A percentile compares a stretch with the other conserved stretches of the same genome.
Evolutionary conservation across 2,329 filamentous ascomycete species (phyloP).

Genomic region (Gyromitra esculenta): DNA sequence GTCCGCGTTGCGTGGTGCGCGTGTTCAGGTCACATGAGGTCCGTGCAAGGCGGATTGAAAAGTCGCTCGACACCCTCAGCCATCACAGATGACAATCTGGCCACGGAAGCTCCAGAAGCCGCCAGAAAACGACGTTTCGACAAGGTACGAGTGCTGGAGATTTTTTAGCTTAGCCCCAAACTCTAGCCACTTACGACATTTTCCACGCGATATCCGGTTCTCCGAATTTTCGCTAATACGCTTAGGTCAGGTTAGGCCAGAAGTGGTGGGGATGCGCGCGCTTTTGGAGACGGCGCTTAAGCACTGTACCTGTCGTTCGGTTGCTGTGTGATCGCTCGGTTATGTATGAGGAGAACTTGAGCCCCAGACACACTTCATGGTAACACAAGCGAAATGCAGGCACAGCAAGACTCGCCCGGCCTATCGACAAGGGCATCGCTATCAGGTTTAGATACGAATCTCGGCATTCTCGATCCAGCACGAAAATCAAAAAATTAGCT

Average conservation of each 20-base stretch:
- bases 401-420: slow-evolving; percentile 44
- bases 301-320: slow-evolving; percentile 26
- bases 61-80: neutral
- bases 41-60: slow-evolving; percentile 29
- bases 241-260: slow-evolving; percentile 10
- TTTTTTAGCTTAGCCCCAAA: slow-evolving; percentile 24
- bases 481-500: neutral
- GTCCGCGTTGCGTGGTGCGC: slow-evolving; percentile 10
- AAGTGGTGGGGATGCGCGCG: slow-evolving; percentile 37
- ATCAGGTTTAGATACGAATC: slow-evolving; percentile 27
- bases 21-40: slow-evolving; percentile 6
- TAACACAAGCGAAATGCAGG: slow-evolving; percentile 46
- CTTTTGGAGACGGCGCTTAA: slow-evolving; percentile 44
- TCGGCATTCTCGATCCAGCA: slow-evolving; percentile 15
- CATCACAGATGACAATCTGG: slow-evolving; percentile 31
- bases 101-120: slow-evolving; percentile 25
- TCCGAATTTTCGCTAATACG: slow-evolving; percentile 30
- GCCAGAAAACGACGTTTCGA: slow-evolving; percentile 35
- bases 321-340: slow-evolving; percentile 43
- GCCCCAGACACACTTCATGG: slow-evolving; percentile 3
- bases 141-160: slow-evolving; percentile 7
- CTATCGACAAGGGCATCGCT: slow-evolving; percentile 41
- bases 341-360: slow-evolving; percentile 20
- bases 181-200: slow-evolving; percentile 43
- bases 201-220: slow-evolving; percentile 46